Base-by-base conservation (phyloP, 2,329 filamentous ascomycete species). In the Alternaria dauci region DNA sequence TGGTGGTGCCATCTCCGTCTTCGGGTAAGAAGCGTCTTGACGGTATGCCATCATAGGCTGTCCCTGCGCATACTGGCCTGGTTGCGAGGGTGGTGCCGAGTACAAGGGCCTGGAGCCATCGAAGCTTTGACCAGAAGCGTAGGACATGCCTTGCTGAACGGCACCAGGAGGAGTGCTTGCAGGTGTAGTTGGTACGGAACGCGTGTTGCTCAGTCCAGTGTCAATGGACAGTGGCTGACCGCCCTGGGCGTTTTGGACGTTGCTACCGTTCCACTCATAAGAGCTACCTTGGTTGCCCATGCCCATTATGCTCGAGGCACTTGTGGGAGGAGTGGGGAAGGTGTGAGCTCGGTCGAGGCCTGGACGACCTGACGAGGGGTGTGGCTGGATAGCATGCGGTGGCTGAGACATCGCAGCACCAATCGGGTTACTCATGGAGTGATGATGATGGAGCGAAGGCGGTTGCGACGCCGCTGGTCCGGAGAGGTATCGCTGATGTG, bases 241-340 rank as follows among this genome's bases (percentile, higher is more conserved):
- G 63, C 86, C 85, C 72, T 86, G 85, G 53, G 81, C 71, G 38
- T 72, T 80, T 26, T 79, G 76, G 25, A 79, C 78, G 47, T 76
- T 77, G 61, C 72, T 68, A 59, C 81, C 80, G 79, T 87, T 85
- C 92, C 94, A 97, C 75, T 94, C 90, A 77, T 94, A 96, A 41
- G 86, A 90, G 68, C 81, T 85, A 34, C 92, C 91, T 39, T 91
- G 89, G 66, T 86, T 86, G 46, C 89, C 88, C 85, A 96, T 92
- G 62, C 86, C 82, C 81, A 89, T 93, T 46, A 96, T 88, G 78
- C 93, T 92, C 0, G 93, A 95, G n/a, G 93, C 91, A 77, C 92
- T 97, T 0, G 94, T 92, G 1, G 94, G 94, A 36, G 94, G 94
- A 4, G 94, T 97, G 4, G 94, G 94, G 79, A 97, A 97, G 2